phyloP scores from a whole-genome alignment of 2,329 filamentous ascomycete genomes.

The Emmonsiellopsis sp. region DNA sequence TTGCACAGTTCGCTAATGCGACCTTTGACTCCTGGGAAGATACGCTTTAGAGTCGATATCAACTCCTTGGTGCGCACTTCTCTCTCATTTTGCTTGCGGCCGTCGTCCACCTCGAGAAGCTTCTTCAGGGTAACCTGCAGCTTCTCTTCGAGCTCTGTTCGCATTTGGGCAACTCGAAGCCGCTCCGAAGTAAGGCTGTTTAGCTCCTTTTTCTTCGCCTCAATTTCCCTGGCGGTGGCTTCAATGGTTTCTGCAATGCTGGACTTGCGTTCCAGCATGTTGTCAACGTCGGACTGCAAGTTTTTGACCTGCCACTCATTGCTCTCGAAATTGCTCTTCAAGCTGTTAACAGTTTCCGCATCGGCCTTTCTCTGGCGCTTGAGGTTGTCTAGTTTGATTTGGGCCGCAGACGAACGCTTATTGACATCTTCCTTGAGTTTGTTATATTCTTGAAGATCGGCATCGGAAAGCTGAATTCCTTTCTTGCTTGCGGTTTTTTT shows the following conservation, averaged over 20 bases:
- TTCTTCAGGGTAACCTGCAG: conserved; percentile 71
- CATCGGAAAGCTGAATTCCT: conserved; percentile 74
- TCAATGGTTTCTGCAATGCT: conserved; percentile 54
- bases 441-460: conserved; percentile 84
- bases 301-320: conserved; percentile 65
- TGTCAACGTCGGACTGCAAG: conserved; percentile 60
- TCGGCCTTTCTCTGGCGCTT: conserved; percentile 83
- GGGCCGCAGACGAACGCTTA: conserved; percentile 69
- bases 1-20: conserved; percentile 86
- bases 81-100: conserved; percentile 73
- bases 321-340: conserved; percentile 79
- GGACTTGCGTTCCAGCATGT: conserved; percentile 59
- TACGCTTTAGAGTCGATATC: conserved; percentile 74
- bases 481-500: conserved; percentile 74
- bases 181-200: conserved; percentile 78
- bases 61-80: conserved; percentile 73
- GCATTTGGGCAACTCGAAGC: conserved; percentile 67
- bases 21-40: conserved; percentile 85
- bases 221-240: conserved; percentile 65
- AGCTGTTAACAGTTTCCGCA: conserved; percentile 77
- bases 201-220: conserved; percentile 80
- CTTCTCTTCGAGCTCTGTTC: conserved; percentile 86
- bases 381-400: conserved; percentile 76
- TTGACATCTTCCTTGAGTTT: conserved; percentile 74
- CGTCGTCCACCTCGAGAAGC: conserved; percentile 75